Evolutionary conservation across 1,139 yeast genomes (phyloP), one percentile per base, ranked within the genome.

Genomic region (Yamadazyma taylorii): DNA sequence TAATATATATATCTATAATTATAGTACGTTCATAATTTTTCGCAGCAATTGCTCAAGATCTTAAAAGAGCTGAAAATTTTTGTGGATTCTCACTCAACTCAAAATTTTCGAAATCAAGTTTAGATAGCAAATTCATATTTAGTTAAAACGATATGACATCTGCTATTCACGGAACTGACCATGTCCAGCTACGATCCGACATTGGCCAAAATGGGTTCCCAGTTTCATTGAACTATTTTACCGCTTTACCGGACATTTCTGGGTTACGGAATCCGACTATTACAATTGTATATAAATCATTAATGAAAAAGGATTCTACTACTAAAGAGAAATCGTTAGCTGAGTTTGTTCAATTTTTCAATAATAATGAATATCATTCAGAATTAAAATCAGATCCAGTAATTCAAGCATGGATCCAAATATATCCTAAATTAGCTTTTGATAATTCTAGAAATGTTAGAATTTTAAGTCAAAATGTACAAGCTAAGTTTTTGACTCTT

Each of bases 291-390:
- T 85, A 89, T 66, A 89, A 86, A 55, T 78, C 85, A 12, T 60
- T 90, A 32, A 55, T 82, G 54, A 90, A 89, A 58, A 79, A 85
- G 53, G 96, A 89, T 52, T 74, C 85, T 11, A 81, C 79, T 16
- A 92, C 98, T 0, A 85, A 82, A 53, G 96, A 88, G 51, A 85
- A 83, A 53, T 89, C 95, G 0, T 63, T 88, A 24, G 59, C 51
- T 9, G 95, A 86, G 27, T 61, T 90, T 24, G 42, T 47, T 2
- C 47, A 51, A 2, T 49, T 62, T 14, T 48, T 74, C 4, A 53
- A 60, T 3, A 54, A 56, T 3, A 37, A 37, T 3, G 39, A 43
- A 2, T 36, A 45, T 24, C 25, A 36, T 2, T 34, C 37, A 3
- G 50, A 58, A 4, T 52, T 55, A 8, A 52, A 51, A 13, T 75